Evolutionary conservation across 306 rosid genomes (phyloP), one percentile per base, ranked within the genome.

Genomic region (Quillaja saponaria): DNA sequence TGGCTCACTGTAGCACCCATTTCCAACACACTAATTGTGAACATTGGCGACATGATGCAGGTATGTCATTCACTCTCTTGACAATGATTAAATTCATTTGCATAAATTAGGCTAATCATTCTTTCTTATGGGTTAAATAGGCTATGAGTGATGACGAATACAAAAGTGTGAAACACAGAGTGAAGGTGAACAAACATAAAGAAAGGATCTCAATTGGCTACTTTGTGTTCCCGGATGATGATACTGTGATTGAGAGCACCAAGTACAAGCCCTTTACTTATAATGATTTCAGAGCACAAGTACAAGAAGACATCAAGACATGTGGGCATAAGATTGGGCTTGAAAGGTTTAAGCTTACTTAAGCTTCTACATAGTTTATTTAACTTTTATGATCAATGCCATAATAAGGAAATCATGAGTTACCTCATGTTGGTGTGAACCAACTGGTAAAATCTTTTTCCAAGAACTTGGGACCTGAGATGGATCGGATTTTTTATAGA

Each of bases 31-130:
- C 57, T 86, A 5, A 63, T 76, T 13, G 76, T 81, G 72, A 86
- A 86, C 62, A 72, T 83, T 12, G 94, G 90, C 6, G 90, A 86
- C 49, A 78, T 86, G 85, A 80, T 83, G 85, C 87, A 86, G 89
- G 88, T 81, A 6, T 20, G 8, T 44, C 12, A n/a, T 15, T 34
- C 8, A 17, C 15, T 58, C 18, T 5, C 0, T 6, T 41, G 38
- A 18, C 11, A 40, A 6, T 6, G 8, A 10, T 40, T 18, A 20
- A 37, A 12, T 7, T 10, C 40, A 37, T 37, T 37, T n/a, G n/a
- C n/a, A n/a, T n/a, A n/a, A n/a, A n/a, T n/a, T n/a, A n/a, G n/a
- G n/a, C n/a, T n/a, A n/a, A n/a, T 10, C 40, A 37, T 37, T 37
- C 10, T 37, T 10, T 37, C 40, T 37, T 37, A 5, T 37, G 6